A percentile compares a stretch with the other conserved stretches of the same genome.
These are phyloP conservation scores for Cystobasidium ongulense DNA, from an alignment of 768 basidiomycete species.

Conservation along the genomic window DNA sequence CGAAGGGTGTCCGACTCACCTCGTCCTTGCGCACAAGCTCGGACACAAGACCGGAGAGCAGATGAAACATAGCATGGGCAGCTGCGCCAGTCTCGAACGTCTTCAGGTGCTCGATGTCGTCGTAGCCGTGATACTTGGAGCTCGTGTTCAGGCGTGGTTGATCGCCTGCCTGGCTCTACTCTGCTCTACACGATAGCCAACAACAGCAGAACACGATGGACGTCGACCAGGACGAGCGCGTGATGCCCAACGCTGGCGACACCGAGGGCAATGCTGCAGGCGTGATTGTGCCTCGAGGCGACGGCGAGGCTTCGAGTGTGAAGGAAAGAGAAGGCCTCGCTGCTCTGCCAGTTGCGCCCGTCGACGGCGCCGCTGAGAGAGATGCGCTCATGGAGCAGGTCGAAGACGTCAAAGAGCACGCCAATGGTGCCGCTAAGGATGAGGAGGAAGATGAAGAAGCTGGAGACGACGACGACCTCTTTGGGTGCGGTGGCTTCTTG, in stretches of 20 bases:
- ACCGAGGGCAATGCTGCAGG: not conserved
- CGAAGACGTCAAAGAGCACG: conserved; percentile 7
- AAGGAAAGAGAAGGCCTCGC: not conserved
- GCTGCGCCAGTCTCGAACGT: not conserved
- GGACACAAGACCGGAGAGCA: conserved; percentile 18
- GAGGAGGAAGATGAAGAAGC: conserved; percentile 33
- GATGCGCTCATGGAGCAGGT: conserved; percentile 4
- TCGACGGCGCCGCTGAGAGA: conserved; percentile 17
- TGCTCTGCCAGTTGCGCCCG: conserved; percentile 5
- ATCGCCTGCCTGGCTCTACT: not conserved
- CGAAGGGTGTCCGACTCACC: no score
- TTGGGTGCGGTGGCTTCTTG: conserved; percentile 29
- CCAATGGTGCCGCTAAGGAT: not conserved
- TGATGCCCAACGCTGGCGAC: not conserved
- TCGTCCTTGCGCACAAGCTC: conserved; percentile 32
- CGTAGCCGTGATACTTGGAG: not conserved
- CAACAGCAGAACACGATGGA: not conserved
- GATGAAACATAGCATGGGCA: conserved; percentile 26
- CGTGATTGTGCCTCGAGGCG: conserved; percentile 2
- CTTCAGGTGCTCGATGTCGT: not conserved
- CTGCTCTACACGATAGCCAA: not conserved
- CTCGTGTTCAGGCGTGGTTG: not conserved
- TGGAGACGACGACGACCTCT: conserved; percentile 35
- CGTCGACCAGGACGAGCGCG: not conserved
- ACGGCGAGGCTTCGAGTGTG: not conserved